These are phyloP conservation scores for Fusarium udum DNA, from an alignment of 2,329 filamentous ascomycete genomes.

Conservation along the genomic window DNA sequence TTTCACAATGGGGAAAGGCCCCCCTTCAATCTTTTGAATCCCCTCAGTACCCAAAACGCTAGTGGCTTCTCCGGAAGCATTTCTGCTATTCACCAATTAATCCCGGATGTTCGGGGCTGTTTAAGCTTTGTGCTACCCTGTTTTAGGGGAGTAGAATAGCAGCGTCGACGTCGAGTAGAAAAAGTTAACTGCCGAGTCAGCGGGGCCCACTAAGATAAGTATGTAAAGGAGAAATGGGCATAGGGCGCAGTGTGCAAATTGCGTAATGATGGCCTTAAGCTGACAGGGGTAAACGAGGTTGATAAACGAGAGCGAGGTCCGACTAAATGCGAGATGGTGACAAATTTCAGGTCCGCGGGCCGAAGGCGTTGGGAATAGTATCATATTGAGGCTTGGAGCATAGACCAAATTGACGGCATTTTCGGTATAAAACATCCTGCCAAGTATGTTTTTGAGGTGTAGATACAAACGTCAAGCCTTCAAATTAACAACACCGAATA, in stretches of 20 bases:
- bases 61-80: not conserved
- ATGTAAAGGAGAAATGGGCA: not conserved
- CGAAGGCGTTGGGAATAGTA: not conserved
- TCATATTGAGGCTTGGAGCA: not conserved
- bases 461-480: no score
- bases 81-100: not conserved
- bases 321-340: not conserved
- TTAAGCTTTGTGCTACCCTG: not conserved
- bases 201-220: not conserved
- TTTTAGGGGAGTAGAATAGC: conserved; percentile 1
- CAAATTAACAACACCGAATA: no score
- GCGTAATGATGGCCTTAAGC: not conserved
- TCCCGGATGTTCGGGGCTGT: not conserved
- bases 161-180: not conserved
- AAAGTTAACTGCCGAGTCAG: conserved; percentile 10
- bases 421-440: not conserved
- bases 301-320: not conserved
- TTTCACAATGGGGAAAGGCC: not conserved
- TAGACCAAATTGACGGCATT: rapidly evolving
- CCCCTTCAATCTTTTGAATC: not conserved
- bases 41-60: no score
- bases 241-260: not conserved
- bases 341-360: not conserved
- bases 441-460: no score
- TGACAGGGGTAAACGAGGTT: not conserved